These are phyloP conservation scores for Dimocarpus longan DNA, from an alignment of 345 rosid genomes.

Conservation along the genomic window DNA sequence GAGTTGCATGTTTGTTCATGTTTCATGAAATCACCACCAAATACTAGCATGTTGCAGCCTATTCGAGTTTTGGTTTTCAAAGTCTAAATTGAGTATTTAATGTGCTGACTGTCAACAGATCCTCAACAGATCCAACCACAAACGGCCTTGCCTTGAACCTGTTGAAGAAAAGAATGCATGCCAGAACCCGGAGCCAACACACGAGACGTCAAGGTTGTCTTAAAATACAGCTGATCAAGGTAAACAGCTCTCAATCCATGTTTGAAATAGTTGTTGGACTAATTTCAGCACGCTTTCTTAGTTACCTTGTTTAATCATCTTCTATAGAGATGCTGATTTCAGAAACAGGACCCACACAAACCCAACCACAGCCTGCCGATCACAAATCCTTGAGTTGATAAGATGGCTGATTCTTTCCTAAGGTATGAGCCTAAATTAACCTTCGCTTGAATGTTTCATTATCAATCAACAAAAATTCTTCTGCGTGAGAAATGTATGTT, in stretches of 20 bases:
- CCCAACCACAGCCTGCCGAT: constrained; percentile 41
- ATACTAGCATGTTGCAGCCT: not conserved
- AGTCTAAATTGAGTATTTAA: constrained; percentile 2
- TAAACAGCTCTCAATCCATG: constrained; percentile 24
- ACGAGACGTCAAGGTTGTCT: no score
- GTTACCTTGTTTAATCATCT: not conserved
- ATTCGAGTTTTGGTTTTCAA: not conserved
- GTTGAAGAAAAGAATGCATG: no score
- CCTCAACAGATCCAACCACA: constrained; percentile 60
- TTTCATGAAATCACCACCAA: not conserved
- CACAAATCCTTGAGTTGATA: constrained; percentile 48
- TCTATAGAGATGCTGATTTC: constrained; percentile 63
- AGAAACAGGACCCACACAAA: constrained; percentile 77
- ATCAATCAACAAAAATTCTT: not conserved
- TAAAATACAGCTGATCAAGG: constrained; percentile 62
- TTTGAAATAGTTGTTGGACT: constrained; percentile 10
- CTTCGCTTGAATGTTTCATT: not conserved
- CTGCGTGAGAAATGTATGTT: no score
- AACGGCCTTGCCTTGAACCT: no score
- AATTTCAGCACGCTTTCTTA: not conserved
- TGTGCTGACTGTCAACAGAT: constrained; percentile 18
- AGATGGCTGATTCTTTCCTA: constrained; percentile 65
- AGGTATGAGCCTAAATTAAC: constrained; percentile 38
- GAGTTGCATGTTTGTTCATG: not conserved
- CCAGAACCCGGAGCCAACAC: no score